These are phyloP conservation scores for Candida boleticola DNA, from an alignment of 805 yeast genomes.

Conservation along the genomic window DNA sequence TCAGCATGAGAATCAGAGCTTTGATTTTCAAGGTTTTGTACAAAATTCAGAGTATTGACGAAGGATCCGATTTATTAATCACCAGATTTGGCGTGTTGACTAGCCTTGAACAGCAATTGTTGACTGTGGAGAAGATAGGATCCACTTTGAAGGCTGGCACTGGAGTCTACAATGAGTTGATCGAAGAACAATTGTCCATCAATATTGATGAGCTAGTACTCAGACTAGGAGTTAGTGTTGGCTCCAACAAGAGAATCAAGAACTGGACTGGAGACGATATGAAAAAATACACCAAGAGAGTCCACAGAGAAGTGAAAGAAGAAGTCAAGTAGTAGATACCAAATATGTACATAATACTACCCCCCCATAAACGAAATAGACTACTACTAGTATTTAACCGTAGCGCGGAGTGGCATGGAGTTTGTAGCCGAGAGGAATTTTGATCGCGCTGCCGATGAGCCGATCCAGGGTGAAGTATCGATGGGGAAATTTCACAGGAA, in stretches of 20 bases:
- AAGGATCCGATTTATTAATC: conserved; percentile 56
- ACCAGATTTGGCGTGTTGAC: conserved; percentile 51
- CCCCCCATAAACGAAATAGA: no score
- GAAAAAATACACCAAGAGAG: conserved; percentile 42
- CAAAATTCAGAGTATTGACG: conserved; percentile 49
- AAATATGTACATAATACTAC: no score
- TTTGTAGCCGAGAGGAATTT: no score
- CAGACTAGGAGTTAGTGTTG: conserved; percentile 41
- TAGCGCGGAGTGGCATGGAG: no score
- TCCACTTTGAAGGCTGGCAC: conserved; percentile 6
- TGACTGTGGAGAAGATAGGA: conserved; percentile 11
- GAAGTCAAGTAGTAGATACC: no score
- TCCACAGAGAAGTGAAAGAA: conserved; percentile 11
- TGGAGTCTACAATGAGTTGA: conserved; percentile 8
- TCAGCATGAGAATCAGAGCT: conserved; percentile 36
- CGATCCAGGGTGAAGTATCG: no score
- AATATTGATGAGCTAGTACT: conserved; percentile 46
- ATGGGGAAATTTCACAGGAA: no score
- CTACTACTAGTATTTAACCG: no score
- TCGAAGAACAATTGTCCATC: conserved; percentile 31
- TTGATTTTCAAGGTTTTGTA: conserved; percentile 43
- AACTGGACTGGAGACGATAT: conserved; percentile 63
- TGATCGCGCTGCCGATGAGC: no score
- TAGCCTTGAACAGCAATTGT: conserved; percentile 31
- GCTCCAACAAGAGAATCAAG: conserved; percentile 49